A percentile compares a stretch with the other conserved stretches of the same genome.
phyloP scores from a whole-genome alignment of 129 eudicot species.

The Lonicera japonica region DNA sequence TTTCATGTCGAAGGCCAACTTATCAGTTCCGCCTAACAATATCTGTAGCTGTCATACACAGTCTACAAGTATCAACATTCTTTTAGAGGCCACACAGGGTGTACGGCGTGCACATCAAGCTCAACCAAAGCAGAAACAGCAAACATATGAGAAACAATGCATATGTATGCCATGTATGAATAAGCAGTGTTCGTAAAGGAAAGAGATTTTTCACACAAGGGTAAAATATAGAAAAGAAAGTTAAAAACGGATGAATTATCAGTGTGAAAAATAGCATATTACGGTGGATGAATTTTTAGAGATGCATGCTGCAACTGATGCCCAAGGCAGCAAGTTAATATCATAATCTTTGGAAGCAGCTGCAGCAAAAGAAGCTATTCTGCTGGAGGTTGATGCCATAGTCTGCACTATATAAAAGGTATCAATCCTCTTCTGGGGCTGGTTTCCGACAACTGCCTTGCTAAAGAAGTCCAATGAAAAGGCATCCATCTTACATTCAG shows the following conservation, averaged over 20 bases:
- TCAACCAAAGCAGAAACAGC: background rate
- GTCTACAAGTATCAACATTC: background rate
- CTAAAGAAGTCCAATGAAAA: constrained; percentile 73
- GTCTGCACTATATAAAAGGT: constrained; percentile 77
- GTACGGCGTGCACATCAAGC: background rate
- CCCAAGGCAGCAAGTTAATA: constrained; percentile 95
- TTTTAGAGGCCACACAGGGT: background rate
- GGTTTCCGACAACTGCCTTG: constrained; percentile 52
- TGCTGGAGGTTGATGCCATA: constrained; percentile 90
- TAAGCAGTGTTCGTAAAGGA: background rate
- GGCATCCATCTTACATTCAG: constrained; percentile 52
- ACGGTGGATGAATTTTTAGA: constrained; percentile 61
- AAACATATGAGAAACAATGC: background rate
- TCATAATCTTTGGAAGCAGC: constrained; percentile 81
- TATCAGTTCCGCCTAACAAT: background rate
- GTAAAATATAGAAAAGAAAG: background rate
- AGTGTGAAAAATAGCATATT: constrained; percentile 18
- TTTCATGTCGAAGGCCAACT: background rate
- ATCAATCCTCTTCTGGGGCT: constrained; percentile 48
- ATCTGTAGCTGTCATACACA: background rate
- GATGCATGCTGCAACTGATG: constrained; percentile 92
- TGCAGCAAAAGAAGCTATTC: constrained; percentile 83
- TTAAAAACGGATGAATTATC: background rate
- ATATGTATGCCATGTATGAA: background rate
- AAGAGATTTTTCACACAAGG: background rate